Conservation (phyloP, 306 rosid species). For the Gastrolobium villosum region DNA sequence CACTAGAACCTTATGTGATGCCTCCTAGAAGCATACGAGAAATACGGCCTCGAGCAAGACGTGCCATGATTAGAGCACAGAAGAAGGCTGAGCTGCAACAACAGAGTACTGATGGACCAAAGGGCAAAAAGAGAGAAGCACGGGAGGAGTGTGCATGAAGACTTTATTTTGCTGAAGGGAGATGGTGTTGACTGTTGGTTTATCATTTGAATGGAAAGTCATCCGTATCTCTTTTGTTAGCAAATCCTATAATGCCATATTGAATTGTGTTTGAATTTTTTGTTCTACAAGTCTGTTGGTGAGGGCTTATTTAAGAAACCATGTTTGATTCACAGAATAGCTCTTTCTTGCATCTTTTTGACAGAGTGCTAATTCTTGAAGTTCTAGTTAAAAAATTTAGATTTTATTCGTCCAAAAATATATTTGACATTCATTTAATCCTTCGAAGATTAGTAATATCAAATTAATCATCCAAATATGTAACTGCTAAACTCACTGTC, state of each 20-base stretch:
- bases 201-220: neutral
- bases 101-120: slow-evolving; percentile 50
- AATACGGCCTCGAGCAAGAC: slow-evolving; percentile 84
- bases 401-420: too few species aligned
- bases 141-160: slow-evolving; percentile 61
- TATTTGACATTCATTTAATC: too few species aligned
- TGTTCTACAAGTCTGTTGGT: slow-evolving; percentile 3
- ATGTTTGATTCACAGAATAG: slow-evolving; percentile 17
- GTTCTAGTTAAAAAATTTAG: slow-evolving; percentile 12
- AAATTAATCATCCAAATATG: too few species aligned
- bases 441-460: too few species aligned
- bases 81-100: slow-evolving; percentile 81
- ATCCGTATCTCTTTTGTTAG: slow-evolving; percentile 29
- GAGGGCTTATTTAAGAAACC: slow-evolving; percentile 31
- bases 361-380: neutral
- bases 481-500: neutral
- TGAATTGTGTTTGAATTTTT: slow-evolving; percentile 4
- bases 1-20: slow-evolving; percentile 81
- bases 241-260: slow-evolving; percentile 24
- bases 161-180: slow-evolving; percentile 23
- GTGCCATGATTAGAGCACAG: slow-evolving; percentile 92
- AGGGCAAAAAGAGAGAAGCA: slow-evolving; percentile 60
- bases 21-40: slow-evolving; percentile 83
- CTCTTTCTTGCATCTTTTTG: slow-evolving; percentile 2
- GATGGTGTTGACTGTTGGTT: slow-evolving; percentile 1